Percentiles rank a stretch among this genome's conserved stretches.
Evolutionary conservation across 306 rosid genomes (phyloP).

Genomic region (Canavalia ensiformis): DNA sequence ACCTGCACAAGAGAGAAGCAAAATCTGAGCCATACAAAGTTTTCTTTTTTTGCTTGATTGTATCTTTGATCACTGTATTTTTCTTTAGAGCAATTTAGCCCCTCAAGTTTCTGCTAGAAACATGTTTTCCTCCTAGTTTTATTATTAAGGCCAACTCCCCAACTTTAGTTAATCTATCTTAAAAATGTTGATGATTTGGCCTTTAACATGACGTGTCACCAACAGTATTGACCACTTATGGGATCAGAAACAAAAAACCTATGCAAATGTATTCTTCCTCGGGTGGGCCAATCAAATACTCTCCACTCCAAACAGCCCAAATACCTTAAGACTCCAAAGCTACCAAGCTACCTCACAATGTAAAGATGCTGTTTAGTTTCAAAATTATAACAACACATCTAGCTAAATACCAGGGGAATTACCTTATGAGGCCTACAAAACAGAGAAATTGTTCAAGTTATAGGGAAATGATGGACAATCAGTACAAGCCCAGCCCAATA

Average conservation of each 20-base stretch:
- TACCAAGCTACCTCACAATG: not conserved
- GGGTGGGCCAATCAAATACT: not conserved
- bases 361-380: not conserved
- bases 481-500: not conserved
- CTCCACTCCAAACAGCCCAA: slow-evolving; percentile 1
- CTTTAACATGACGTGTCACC: not conserved
- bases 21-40: slow-evolving; percentile 30
- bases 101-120: slow-evolving; percentile 27
- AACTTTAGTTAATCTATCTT: not conserved
- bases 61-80: slow-evolving; percentile 2
- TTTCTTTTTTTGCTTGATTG: not conserved
- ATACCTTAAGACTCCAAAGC: not conserved
- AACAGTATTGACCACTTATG: not conserved
- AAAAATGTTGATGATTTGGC: not conserved
- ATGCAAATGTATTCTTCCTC: not conserved
- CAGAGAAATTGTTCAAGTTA: not conserved
- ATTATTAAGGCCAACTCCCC: not conserved
- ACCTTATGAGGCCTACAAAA: not conserved
- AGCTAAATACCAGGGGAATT: not conserved
- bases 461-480: not conserved
- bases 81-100: slow-evolving; percentile 11
- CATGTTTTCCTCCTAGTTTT: not conserved
- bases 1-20: slow-evolving; percentile 63
- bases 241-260: not conserved
- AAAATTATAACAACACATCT: not conserved